Base-by-base conservation (phyloP, 2,329 filamentous ascomycete genomes). In the Calonectria hongkongensis region DNA sequence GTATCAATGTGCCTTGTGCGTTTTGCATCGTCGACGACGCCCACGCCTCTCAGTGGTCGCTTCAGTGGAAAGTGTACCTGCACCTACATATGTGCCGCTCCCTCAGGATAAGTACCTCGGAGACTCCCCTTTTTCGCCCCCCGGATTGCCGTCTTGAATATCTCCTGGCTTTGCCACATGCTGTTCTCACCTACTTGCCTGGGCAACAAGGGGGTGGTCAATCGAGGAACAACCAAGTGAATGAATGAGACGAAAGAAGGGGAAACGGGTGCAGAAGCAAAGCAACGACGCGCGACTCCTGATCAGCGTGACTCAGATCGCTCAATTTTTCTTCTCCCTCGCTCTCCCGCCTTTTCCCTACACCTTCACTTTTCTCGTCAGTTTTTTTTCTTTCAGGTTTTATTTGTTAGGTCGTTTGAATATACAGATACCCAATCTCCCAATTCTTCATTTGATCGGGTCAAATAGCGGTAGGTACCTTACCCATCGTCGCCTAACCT, bases 401-500 rank as follows among this genome's bases (percentile, higher is more conserved):
- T 30, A 33, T 25, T 48, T 25, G 21, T 58, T 58, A 27, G 21
- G n/a, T 58, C 41, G 54, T 27, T 54, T 60, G 13, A 60, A 41
- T 41, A 41, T 41, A 41, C 39, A 62, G 30, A 27, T 62, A 66
- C 70, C 58, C 62, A 50, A 56, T 62, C 58, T 60, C 60, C 21
- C 69, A 58, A 58, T 56, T 58, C 25, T 45, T 64, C 33, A 27
- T 67, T 51, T 66, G 30, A 63, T 41, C 36, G 33, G 36, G 69
- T 47, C 56, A 71, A 67, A 60, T 71, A 71, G 62, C 68, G 68
- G 69, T 72, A 68, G 64, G 70, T 68, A 64, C 70, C 70, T 68
- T 68, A 64, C 65, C 70, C 65, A 58, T 72, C 70, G 54, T 72
- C 41, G 70, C 70, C 70, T 72, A 68, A 72, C 65, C 41, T 68